Conservation (phyloP, 345 rosid species). For the Xanthoceras sorbifolium region DNA sequence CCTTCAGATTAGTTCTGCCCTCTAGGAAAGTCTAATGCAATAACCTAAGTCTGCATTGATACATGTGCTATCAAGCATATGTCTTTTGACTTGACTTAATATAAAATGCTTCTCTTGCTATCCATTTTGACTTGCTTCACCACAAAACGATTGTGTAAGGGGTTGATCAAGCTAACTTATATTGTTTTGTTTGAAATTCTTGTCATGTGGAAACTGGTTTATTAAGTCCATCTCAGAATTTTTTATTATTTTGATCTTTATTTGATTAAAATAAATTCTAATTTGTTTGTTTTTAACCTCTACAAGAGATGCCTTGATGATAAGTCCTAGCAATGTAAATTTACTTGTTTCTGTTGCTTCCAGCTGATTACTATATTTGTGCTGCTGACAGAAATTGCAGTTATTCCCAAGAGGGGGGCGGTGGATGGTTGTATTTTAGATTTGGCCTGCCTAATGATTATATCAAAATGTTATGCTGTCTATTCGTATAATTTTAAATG, state of each 20-base stretch:
- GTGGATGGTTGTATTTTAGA: not conserved
- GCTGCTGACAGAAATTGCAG: not conserved
- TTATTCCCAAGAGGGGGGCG: not conserved
- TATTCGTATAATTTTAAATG: not conserved
- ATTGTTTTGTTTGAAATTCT: not conserved
- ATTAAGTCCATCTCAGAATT: too few relatives aligned
- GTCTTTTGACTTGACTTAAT: not conserved
- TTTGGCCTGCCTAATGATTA: not conserved
- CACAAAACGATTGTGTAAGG: not conserved
- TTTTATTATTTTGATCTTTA: too few relatives aligned
- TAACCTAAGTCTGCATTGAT: not conserved
- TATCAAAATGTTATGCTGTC: not conserved
- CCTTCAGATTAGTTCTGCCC: not conserved
- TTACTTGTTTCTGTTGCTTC: not conserved
- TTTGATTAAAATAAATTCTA: not conserved
- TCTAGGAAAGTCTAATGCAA: not conserved
- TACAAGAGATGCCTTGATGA: too few relatives aligned
- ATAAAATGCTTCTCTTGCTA: not conserved
- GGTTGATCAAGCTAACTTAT: not conserved
- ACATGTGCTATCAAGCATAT: not conserved
- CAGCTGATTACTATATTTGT: not conserved
- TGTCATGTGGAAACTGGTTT: too few relatives aligned
- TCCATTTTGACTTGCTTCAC: not conserved
- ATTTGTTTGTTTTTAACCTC: too few relatives aligned
- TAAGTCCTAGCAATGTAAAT: too few relatives aligned